Base-by-base conservation (phyloP, 495 filamentous ascomycete species). In the Emericellopsis terricola region DNA sequence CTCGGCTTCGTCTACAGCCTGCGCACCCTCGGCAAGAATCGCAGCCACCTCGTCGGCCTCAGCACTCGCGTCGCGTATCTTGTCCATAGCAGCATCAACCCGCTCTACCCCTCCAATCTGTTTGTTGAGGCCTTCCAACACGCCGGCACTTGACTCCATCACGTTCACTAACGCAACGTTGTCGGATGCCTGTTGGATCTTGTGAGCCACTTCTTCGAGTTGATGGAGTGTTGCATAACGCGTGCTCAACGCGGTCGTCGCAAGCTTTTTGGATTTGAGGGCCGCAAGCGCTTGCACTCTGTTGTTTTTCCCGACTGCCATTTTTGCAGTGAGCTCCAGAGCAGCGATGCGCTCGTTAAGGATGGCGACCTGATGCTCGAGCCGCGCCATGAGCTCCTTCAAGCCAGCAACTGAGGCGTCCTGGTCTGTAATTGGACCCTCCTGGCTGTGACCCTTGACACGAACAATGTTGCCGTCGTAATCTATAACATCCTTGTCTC, bases 161-260 rank as follows among this genome's bases (percentile, higher is more conserved):
- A 81, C 75, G 34, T 60, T 60, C 2, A 94, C 68, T 13, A 93
- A 62, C 36, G 80, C 73, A 13, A 92, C 69, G 33, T 93, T 82
- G 45, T 81, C 79, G 2, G 70, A 64, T 1, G 89, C 91, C 51
- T 85, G 76, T 51, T 93, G 75, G 35, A 97, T 84, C 45, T 75
- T 78, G 7, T 57, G 49, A 34, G 78, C 78, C 0, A 93, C 73
- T 29, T 80, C 73, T 51, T 94, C 83, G 0, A 94, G 60, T 52
- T 93, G 84, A n/a, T 53, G 54, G 1, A 89, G 63, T 1, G 76
- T 78, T 8, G 72, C 73, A 15, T 73, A 63, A 2, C 83, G 73
- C 32, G 72, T 66, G 13, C 64, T 57, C 0, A 96, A 62, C 21
- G 69, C 76, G 6, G 66, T 59, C 47, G 91, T 83, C 16, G 72